Base-by-base conservation (phyloP, 371 early-diverging fungal species). In the Coemansia sp. region DNA sequence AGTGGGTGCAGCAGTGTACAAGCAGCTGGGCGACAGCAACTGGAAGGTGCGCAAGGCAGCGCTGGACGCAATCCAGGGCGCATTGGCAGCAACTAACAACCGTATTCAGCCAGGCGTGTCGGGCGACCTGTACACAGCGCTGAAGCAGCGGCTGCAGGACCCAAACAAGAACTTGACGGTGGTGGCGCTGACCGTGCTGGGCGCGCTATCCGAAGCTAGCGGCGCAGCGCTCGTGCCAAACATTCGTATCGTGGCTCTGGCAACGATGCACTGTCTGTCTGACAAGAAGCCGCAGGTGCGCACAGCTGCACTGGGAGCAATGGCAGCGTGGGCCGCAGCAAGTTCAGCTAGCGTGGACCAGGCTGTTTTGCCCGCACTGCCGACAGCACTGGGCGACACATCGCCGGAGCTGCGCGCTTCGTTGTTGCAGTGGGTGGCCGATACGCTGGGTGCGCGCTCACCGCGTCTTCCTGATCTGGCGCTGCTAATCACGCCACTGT, bases 41-140 rank as follows among this genome's bases (percentile, higher is more conserved):
- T 98, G 98, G 98, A 96, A 95, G 75, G 81, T 88, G n/a, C 89
- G 98, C 41, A 96, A 97, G 75, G 96, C 93, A 57, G 97, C 85
- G 1, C 75, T 98, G 61, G 97, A 96, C n/a, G 85, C 90, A 60
- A 83, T 96, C 4, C 78, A 83, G 19, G 81, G 72, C 4, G 86
- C 94, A 36, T 70, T 97, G 32, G 85, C 88, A 26, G 82, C 83
- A 7, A 85, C 94, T 24, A 90, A 94, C 76, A 91, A 91, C 60
- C 84, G 93, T 28, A 89, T 97, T 41, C 89, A 90, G 61, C 92
- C 94, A 0, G 90, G 84, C 17, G 29, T 78, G 29, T 58, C 75
- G 21, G 83, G 85, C n/a, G 95, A 96, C 19, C 85, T 97, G 57
- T 82, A 90, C 3, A 72, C 87, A 1, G 89, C 92, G 0, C 80